Evolutionary conservation across 2,329 filamentous ascomycete species (phyloP), one percentile per base, ranked within the genome.

Genomic region (Elsinoe fawcettii): DNA sequence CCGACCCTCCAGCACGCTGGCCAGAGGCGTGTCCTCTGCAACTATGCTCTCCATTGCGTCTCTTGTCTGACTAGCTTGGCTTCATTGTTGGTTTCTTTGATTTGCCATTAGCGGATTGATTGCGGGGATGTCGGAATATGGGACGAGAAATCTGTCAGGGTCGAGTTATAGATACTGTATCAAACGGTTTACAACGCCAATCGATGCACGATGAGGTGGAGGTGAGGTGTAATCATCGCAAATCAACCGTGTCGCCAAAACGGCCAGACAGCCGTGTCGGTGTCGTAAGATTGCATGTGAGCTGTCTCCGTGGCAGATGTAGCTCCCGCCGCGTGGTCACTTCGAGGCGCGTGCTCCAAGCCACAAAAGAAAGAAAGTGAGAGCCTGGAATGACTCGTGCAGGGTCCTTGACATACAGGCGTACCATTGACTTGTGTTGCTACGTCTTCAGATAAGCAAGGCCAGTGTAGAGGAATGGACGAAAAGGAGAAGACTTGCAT

Each of bases 1-100:
- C 78, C 67, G 73, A 93, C 91, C 90, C 83, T 91, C 86, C 65
- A 96, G 83, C 75, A 93, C 93, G 67, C 88, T 84, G 69, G 90
- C 90, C 74, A 96, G 80, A 66, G 91, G 91, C 70, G 88, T 88
- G 75, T 90, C 85, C 75, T 93, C 83, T 74, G 87, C 88, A 65
- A 96, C 83, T 66, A 96, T 80, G 67, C 87, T 84, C 80, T 96
- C 91, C 91, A 96, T 93, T 71, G 64, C 25, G 54, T 23, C 12
- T 3, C 8, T 34, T 23, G 41, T 16, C n/a, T 16, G 34, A 18
- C 30, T 56, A 56, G 7, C 54, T 39, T 27, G 4, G 41, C 30
- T 39, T 47, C 54, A 56, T 56, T 20, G 54, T 55, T 11, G 27
- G 49, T 5, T 20, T 53, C 11, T 22, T 12, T 3, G 25, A 20